phyloP scores from a whole-genome alignment of 768 basidiomycete genomes.

The Mrakia blollopis region DNA sequence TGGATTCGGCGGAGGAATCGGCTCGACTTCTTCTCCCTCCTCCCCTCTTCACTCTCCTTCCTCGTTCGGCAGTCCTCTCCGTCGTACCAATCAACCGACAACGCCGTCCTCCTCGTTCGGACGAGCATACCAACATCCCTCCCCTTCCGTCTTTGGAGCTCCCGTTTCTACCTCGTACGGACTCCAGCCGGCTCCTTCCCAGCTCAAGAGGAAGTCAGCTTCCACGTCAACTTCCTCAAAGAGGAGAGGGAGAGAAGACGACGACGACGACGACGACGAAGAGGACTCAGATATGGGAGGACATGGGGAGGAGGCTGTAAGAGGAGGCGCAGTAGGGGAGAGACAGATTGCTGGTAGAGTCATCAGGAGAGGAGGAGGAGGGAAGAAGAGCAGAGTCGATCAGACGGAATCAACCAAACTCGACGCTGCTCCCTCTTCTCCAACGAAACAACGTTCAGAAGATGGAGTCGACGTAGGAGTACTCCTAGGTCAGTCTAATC shows the following conservation, averaged over 20 bases:
- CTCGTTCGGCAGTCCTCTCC: constrained; percentile 15
- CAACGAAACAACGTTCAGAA: neutral
- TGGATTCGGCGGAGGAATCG: neutral
- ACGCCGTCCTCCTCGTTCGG: neutral
- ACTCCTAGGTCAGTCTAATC: constrained; percentile 11
- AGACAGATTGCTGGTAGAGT: neutral
- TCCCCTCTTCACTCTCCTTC: neutral
- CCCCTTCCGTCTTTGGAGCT: neutral
- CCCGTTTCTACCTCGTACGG: neutral
- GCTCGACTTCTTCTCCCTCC: neutral
- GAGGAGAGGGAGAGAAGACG: neutral
- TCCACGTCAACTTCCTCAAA: neutral
- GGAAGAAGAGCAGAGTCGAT: constrained; percentile 12
- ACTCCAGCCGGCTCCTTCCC: no score
- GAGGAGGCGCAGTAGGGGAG: neutral
- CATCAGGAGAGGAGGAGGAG: neutral
- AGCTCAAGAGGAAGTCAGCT: neutral
- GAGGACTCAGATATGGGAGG: constrained; percentile 7
- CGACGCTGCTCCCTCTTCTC: neutral
- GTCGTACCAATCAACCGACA: neutral
- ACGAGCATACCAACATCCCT: neutral
- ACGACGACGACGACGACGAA: neutral
- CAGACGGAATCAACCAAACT: neutral
- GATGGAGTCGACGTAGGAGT: constrained; percentile 29
- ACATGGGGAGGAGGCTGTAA: no score